Percentiles rank a stretch among this genome's conserved stretches.
Evolutionary conservation across 164 flowering plant species (phyloP).

Genomic region (Liquidambar formosana): DNA sequence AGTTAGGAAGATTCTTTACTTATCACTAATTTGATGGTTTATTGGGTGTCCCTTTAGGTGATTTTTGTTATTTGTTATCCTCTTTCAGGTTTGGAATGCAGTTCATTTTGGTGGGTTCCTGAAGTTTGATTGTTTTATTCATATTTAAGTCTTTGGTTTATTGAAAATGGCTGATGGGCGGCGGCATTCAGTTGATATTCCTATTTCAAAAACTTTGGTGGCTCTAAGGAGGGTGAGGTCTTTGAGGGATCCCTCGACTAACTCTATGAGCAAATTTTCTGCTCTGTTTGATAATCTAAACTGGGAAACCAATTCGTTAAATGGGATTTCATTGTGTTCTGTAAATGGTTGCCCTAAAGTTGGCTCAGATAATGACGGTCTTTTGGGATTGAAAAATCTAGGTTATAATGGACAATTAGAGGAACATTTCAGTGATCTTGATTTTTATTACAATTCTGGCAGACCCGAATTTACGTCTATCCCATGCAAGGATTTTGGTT

Average conservation of each 20-base stretch:
- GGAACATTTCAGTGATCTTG: slow-evolving; percentile 27
- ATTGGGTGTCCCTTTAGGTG: background rate
- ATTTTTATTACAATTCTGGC: slow-evolving; percentile 22
- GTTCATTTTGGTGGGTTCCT: slow-evolving; percentile 4
- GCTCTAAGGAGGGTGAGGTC: slow-evolving; percentile 91
- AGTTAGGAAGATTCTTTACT: background rate
- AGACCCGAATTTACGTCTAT: slow-evolving; percentile 21
- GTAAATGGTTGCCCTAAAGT: slow-evolving; percentile 27
- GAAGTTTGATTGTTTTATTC: slow-evolving; percentile 8
- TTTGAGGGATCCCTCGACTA: slow-evolving; percentile 85
- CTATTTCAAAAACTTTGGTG: slow-evolving; percentile 72
- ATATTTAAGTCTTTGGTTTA: background rate
- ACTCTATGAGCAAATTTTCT: slow-evolving; percentile 69
- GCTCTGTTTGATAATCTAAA: slow-evolving; percentile 51
- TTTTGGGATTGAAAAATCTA: slow-evolving; percentile 13
- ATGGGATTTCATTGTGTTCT: slow-evolving; percentile 55
- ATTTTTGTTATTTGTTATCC: background rate
- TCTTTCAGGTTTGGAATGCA: slow-evolving; percentile 1
- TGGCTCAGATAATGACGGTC: slow-evolving; percentile 16
- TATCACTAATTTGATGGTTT: background rate
- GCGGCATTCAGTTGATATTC: slow-evolving; percentile 83
- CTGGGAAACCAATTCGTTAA: slow-evolving; percentile 70
- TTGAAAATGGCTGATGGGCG: slow-evolving; percentile 58
- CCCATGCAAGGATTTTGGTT: slow-evolving; percentile 15
- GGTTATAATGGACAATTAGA: slow-evolving; percentile 23